Evolutionary conservation across 2,329 filamentous ascomycete species (phyloP).

Genomic region (Pseudopithomyces maydicus): DNA sequence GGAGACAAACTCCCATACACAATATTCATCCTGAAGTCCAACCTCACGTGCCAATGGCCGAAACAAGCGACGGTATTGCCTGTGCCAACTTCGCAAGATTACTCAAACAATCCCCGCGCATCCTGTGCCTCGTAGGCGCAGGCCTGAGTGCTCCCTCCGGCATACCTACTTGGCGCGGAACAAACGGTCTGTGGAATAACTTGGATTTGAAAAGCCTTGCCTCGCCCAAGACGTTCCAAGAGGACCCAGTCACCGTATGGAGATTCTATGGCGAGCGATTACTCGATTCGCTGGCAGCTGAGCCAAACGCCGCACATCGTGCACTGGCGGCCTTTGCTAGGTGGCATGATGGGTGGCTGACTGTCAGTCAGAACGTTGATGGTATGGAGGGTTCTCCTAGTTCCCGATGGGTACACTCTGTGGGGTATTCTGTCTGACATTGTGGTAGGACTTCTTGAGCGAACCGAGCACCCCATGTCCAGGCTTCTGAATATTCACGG

Average conservation of each 20-base stretch:
- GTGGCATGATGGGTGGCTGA: conserved; percentile 12
- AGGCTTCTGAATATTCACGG: conserved; percentile 13
- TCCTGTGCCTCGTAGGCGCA: conserved; percentile 16
- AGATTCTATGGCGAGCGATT: conserved; percentile 14
- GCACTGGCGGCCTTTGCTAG: conserved; percentile 12
- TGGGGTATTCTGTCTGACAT: conserved; percentile 1
- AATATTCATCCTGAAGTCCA: too few relatives aligned
- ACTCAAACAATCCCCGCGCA: conserved; percentile 10
- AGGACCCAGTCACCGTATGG: conserved; percentile 16
- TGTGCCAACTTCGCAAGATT: conserved; percentile 5
- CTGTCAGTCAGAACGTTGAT: conserved; percentile 19
- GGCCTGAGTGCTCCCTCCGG: conserved; percentile 19
- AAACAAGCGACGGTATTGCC: neutral
- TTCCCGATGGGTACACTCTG: neutral
- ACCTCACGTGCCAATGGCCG: neutral
- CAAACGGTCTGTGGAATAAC: conserved; percentile 13
- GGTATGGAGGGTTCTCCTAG: conserved; percentile 8
- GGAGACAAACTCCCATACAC: neutral
- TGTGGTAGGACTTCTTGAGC: conserved; percentile 16
- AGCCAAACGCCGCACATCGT: conserved; percentile 16
- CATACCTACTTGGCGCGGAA: conserved; percentile 17
- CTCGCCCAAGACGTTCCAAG: conserved; percentile 9
- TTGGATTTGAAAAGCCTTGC: conserved; percentile 11
- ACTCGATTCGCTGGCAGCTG: conserved; percentile 9
- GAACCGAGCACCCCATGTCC: conserved; percentile 13